Evolutionary conservation across 768 basidiomycete species (phyloP).

Genomic region (Mycena vitilis): DNA sequence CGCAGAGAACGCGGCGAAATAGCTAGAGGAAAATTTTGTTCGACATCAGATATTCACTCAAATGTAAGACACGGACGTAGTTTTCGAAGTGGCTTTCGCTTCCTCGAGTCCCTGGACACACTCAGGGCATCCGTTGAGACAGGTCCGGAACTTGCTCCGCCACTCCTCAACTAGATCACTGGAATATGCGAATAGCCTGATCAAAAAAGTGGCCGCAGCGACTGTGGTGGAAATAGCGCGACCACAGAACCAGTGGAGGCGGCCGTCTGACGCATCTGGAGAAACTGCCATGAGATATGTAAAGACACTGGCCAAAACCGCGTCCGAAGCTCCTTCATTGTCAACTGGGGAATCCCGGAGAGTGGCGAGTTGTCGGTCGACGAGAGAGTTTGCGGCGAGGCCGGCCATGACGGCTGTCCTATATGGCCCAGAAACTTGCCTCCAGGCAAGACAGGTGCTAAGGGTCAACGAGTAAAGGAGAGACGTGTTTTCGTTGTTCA

Average conservation of each 20-base stretch:
- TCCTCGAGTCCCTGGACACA: constrained; percentile 78
- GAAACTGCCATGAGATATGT: constrained; percentile 63
- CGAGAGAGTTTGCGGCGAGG: constrained; percentile 40
- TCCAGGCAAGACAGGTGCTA: background rate
- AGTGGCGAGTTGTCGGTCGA: constrained; percentile 61
- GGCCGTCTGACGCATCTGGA: constrained; percentile 49
- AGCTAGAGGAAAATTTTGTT: constrained; percentile 57
- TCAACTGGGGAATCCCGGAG: constrained; percentile 72
- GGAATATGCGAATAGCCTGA: constrained; percentile 85
- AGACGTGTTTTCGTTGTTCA: background rate
- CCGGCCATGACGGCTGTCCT: constrained; percentile 38
- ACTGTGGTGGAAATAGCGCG: constrained; percentile 65
- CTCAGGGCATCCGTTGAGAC: constrained; percentile 71
- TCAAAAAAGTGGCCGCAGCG: constrained; percentile 82
- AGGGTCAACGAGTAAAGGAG: background rate
- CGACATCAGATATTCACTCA: constrained; percentile 14
- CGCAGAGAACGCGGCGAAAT: constrained; percentile 74
- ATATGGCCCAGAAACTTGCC: background rate
- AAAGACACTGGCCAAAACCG: constrained; percentile 62
- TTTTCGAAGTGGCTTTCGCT: constrained; percentile 71
- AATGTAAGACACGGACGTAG: constrained; percentile 68
- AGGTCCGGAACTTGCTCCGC: constrained; percentile 65
- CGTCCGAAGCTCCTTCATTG: constrained; percentile 59
- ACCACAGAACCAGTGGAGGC: constrained; percentile 85
- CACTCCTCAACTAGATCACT: constrained; percentile 69